Evolutionary conservation across 2,329 filamentous ascomycete species (phyloP).

Genomic region (Penicillium vulpinum): DNA sequence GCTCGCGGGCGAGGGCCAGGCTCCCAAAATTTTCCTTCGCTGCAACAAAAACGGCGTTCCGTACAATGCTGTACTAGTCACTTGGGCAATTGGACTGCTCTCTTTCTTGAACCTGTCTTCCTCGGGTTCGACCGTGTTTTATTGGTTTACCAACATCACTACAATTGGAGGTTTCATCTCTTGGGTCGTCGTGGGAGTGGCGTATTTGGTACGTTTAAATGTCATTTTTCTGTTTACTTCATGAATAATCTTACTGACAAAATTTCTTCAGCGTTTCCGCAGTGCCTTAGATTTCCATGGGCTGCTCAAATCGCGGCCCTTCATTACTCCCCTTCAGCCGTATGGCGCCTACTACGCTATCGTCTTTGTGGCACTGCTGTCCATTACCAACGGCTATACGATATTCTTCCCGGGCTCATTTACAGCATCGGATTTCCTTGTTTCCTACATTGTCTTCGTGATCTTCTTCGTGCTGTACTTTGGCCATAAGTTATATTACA

Average conservation of each 20-base stretch:
- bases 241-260: background rate
- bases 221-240: slow-evolving; percentile 42
- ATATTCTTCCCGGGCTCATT: slow-evolving; percentile 52
- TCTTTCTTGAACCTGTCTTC: slow-evolving; percentile 38
- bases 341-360: slow-evolving; percentile 55
- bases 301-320: slow-evolving; percentile 49
- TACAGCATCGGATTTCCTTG: slow-evolving; percentile 52
- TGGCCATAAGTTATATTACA: slow-evolving; percentile 38
- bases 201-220: slow-evolving; percentile 43
- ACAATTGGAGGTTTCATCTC: slow-evolving; percentile 42
- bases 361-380: slow-evolving; percentile 49
- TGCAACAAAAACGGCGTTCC: slow-evolving; percentile 55
- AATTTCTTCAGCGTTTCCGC: slow-evolving; percentile 50
- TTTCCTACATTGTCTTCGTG: slow-evolving; percentile 56
- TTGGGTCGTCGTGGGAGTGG: slow-evolving; percentile 45
- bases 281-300: slow-evolving; percentile 53
- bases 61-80: slow-evolving; percentile 47
- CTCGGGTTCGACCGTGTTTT: slow-evolving; percentile 40
- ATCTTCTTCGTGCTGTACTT: slow-evolving; percentile 50
- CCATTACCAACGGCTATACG: slow-evolving; percentile 60
- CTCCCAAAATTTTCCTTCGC: slow-evolving; percentile 41
- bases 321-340: slow-evolving; percentile 53
- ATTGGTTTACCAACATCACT: slow-evolving; percentile 44
- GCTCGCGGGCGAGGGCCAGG: slow-evolving; percentile 46
- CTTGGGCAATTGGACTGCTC: slow-evolving; percentile 41